A percentile compares a stretch with the other conserved stretches of the same genome.
Evolutionary conservation across 176 grass and related monocot genomes (phyloP).

Genomic region (Carex kokanica): DNA sequence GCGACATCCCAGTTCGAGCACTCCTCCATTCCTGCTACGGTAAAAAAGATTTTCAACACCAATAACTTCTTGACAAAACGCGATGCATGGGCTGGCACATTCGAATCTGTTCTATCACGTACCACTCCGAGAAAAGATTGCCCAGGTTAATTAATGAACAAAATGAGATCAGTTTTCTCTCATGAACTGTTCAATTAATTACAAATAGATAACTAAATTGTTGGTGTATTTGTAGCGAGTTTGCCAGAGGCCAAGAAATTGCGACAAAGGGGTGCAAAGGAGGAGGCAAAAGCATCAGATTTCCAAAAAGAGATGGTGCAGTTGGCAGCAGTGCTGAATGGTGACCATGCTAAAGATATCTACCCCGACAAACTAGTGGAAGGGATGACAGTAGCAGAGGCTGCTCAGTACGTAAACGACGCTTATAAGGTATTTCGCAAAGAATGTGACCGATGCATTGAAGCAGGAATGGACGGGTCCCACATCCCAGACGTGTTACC

Average conservation of each 20-base stretch:
- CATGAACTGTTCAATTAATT: not conserved
- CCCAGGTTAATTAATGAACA: conserved; percentile 38
- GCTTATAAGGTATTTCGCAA: conserved; percentile 47
- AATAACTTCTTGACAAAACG: conserved; percentile 56
- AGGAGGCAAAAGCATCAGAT: conserved; percentile 37
- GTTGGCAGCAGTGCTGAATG: conserved; percentile 58
- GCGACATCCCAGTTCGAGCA: conserved; percentile 69
- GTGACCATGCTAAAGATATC: conserved; percentile 40
- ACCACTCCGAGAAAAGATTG: conserved; percentile 56
- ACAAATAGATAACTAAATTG: not conserved
- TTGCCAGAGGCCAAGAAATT: conserved; percentile 58
- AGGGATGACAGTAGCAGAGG: conserved; percentile 63
- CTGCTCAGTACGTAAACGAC: conserved; percentile 42
- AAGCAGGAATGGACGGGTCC: conserved; percentile 41
- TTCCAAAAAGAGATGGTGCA: conserved; percentile 76
- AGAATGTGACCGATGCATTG: conserved; percentile 53
- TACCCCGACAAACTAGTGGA: conserved; percentile 63
- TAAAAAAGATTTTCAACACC: conserved; percentile 75
- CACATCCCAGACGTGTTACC: conserved; percentile 44
- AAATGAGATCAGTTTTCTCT: not conserved
- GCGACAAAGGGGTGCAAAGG: conserved; percentile 36
- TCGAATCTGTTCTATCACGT: conserved; percentile 53
- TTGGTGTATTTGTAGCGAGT: conserved; percentile 1
- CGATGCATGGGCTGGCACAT: conserved; percentile 68
- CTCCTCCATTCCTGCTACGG: conserved; percentile 72